Percentiles rank a stretch among this genome's conserved stretches.
phyloP scores from a whole-genome alignment of 768 basidiomycete species.

The Sistotremastrum suecicum region DNA sequence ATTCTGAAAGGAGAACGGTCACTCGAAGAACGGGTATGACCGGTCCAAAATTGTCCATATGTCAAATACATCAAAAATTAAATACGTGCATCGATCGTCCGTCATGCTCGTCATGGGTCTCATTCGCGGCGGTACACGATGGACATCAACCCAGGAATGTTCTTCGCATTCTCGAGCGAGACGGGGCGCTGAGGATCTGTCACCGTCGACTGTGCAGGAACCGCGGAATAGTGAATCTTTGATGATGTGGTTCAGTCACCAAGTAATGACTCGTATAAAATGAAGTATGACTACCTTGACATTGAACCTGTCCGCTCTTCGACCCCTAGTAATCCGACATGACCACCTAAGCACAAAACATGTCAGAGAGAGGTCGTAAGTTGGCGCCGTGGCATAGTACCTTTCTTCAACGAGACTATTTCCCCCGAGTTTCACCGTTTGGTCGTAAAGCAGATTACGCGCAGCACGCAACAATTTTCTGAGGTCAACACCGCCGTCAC shows the following conservation, averaged over 20 bases:
- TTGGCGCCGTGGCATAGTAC: slow-evolving; percentile 13
- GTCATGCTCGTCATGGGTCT: neutral
- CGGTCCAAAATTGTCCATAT: neutral
- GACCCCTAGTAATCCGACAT: slow-evolving; percentile 19
- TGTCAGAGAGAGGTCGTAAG: slow-evolving; percentile 8
- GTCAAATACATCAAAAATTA: neutral
- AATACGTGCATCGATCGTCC: neutral
- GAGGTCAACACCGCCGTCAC: slow-evolving; percentile 23
- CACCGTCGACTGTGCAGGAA: slow-evolving; percentile 20
- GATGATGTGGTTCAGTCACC: slow-evolving; percentile 11
- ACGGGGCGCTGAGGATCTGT: slow-evolving; percentile 25
- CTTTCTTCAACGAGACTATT: slow-evolving; percentile 23
- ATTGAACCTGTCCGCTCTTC: slow-evolving; percentile 18
- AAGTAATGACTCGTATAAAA: neutral
- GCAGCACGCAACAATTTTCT: slow-evolving; percentile 19
- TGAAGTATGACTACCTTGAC: slow-evolving; percentile 11
- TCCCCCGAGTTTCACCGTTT: slow-evolving; percentile 21
- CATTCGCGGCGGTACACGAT: slow-evolving; percentile 16
- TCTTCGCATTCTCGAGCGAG: slow-evolving; percentile 20
- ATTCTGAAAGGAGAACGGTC: slow-evolving; percentile 35
- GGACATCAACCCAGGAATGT: slow-evolving; percentile 23
- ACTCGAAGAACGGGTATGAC: neutral
- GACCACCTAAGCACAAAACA: slow-evolving; percentile 19
- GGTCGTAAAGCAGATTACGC: slow-evolving; percentile 18
- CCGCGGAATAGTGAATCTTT: slow-evolving; percentile 22